Conservation (phyloP, 331 rosid genomes). For the Dryas integrifolia region DNA sequence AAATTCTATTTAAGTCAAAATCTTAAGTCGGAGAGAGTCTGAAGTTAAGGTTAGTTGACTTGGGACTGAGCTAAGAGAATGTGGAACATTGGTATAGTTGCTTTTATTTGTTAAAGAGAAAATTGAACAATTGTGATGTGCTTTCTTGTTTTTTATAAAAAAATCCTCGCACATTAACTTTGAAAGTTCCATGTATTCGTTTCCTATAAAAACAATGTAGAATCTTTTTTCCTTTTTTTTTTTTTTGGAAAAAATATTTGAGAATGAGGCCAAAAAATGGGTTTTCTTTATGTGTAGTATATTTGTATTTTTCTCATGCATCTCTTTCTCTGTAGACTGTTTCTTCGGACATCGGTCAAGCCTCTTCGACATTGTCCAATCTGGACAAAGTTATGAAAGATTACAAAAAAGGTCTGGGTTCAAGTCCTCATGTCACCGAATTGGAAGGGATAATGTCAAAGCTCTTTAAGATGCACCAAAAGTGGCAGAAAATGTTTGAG, state of each 20-base stretch:
- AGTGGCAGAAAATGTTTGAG: constrained; percentile 83
- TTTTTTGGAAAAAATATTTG: neutral
- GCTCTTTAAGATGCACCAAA: constrained; percentile 56
- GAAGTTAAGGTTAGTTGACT: too few species aligned
- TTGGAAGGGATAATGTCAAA: constrained; percentile 42
- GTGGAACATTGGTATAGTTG: too few species aligned
- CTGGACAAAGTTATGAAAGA: constrained; percentile 44
- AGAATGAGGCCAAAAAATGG: neutral
- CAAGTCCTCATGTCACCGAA: constrained; percentile 31
- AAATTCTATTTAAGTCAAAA: too few species aligned
- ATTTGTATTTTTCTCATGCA: constrained; percentile 20
- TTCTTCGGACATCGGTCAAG: constrained; percentile 70
- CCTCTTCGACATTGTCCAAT: constrained; percentile 47
- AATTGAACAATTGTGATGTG: neutral
- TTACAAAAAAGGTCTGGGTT: constrained; percentile 40
- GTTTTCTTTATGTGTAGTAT: neutral
- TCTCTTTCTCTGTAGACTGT: constrained; percentile 38
- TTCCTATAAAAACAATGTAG: neutral
- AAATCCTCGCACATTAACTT: neutral
- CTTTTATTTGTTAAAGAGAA: neutral
- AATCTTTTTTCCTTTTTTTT: too few species aligned
- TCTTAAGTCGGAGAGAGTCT: too few species aligned
- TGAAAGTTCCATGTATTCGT: neutral
- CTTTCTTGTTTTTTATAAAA: neutral
- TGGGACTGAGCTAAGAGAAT: neutral